Base-by-base conservation (phyloP, 108 stramenopile genomes). In the Nannochloropsis salina region DNA sequence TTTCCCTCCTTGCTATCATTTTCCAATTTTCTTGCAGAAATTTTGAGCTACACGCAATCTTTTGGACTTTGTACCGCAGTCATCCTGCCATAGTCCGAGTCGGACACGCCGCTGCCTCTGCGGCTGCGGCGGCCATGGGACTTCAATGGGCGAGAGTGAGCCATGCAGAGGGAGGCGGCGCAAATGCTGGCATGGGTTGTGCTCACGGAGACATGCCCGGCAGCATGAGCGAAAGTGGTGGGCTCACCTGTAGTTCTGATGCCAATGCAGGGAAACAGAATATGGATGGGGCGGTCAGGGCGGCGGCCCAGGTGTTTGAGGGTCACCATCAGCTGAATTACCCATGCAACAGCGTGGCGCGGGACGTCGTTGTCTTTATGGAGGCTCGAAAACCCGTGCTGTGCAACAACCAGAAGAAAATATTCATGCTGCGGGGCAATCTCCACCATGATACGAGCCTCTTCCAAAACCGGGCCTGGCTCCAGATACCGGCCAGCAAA, bases 401-500 rank as follows among this genome's bases (percentile, higher is more conserved):
- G 61, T 74, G 61, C n/a, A 74, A 74, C 61, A 74, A 74, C 8
- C 61, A 74, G 61, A 74, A 74, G 61, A 74, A 74, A n/a, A 74
- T 74, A n/a, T 74, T 74, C 8, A 74, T 6, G 61, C 61, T 74
- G 20, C 61, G 61, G 61, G 61, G 61, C 1, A 74, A 74, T 8
- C 8, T 74, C 20, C 61, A 74, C 61, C 61, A 74, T n/a, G 61
- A 74, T n/a, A 74, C 61, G 61, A 74, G 61, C 61, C 61, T 74
- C 20, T 74, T 74, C 61, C 61, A 74, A 74, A n/a, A n/a, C 61
- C 61, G 61, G 61, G 61, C 61, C 6, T 74, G 61, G 61, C 6
- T 74, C 20, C 61, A 74, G n/a, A 74, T 74, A 4, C 61, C 61
- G 61, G 61, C 5, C 20, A n/a, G 61, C 20, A 74, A 74, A n/a